Conservation (phyloP, 345 rosid species). For the Pelargonium nanum region DNA sequence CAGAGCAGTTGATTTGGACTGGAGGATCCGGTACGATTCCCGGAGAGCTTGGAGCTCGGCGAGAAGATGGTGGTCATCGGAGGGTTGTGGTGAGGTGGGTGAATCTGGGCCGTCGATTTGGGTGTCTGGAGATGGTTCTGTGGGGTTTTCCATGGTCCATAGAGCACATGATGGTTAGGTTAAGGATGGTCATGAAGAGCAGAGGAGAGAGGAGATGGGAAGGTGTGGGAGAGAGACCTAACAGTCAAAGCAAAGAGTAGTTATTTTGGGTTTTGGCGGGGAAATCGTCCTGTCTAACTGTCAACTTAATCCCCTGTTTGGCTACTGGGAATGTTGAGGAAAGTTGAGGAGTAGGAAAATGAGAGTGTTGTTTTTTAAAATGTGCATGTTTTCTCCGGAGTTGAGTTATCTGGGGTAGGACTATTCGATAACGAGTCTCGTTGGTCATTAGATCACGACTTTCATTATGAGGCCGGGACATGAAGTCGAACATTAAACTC, state of each 20-base stretch:
- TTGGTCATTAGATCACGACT: too few relatives aligned
- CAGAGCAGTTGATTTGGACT: constrained; percentile 18
- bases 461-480: too few relatives aligned
- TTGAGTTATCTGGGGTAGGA: background rate
- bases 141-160: constrained; percentile 37
- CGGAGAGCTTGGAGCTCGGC: constrained; percentile 32
- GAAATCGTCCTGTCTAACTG: background rate
- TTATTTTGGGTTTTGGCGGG: background rate
- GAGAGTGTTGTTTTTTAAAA: background rate
- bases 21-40: constrained; percentile 19
- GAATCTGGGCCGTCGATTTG: constrained; percentile 17
- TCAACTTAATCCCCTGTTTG: background rate
- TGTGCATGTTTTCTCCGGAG: background rate
- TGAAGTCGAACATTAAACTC: too few relatives aligned
- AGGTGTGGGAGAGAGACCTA: background rate
- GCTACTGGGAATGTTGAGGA: background rate
- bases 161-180: constrained; percentile 9
- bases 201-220: background rate
- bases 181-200: background rate
- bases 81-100: constrained; percentile 2
- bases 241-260: background rate
- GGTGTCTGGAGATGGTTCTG: constrained; percentile 12
- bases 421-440: background rate
- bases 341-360: background rate
- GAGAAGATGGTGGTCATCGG: constrained; percentile 20